Conservation (phyloP, 768 basidiomycete species). For the Pholiota conissans region DNA sequence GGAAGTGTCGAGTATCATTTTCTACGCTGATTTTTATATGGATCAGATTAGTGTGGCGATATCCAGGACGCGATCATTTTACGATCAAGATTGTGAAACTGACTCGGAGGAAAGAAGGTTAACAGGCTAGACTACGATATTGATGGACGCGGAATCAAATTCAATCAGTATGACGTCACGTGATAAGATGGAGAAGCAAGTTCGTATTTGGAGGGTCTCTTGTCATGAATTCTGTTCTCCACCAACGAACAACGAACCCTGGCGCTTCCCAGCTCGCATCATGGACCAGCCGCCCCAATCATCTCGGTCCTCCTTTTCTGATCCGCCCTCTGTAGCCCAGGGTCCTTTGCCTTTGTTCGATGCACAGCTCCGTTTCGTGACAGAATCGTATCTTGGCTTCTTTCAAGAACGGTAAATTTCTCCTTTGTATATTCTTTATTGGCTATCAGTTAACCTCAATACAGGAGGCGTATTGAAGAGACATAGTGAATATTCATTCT, state of each 20-base stretch:
- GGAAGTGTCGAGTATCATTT: background rate
- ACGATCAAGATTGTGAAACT: background rate
- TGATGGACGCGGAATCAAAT: no score
- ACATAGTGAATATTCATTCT: constrained; percentile 56
- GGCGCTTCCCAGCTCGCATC: background rate
- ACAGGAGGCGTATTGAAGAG: constrained; percentile 83
- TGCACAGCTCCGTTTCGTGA: constrained; percentile 62
- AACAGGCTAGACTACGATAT: background rate
- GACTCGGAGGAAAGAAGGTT: background rate
- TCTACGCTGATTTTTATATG: background rate
- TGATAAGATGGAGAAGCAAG: constrained; percentile 4
- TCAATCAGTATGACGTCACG: constrained; percentile 17
- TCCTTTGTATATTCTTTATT: constrained; percentile 8
- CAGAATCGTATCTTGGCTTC: constrained; percentile 79
- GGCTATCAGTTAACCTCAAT: constrained; percentile 19
- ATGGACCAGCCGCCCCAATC: constrained; percentile 34
- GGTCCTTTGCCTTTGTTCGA: constrained; percentile 76
- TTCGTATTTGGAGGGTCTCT: constrained; percentile 6
- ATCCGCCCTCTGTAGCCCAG: constrained; percentile 29
- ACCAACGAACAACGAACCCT: constrained; percentile 1
- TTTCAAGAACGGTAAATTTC: constrained; percentile 75
- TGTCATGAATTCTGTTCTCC: constrained; percentile 2
- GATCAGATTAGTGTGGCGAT: background rate
- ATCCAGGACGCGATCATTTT: constrained; percentile 1
- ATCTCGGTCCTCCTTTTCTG: constrained; percentile 41